Evolutionary conservation across 2,329 filamentous ascomycete genomes (phyloP).

Genomic region (Colletotrichum simmondsii): DNA sequence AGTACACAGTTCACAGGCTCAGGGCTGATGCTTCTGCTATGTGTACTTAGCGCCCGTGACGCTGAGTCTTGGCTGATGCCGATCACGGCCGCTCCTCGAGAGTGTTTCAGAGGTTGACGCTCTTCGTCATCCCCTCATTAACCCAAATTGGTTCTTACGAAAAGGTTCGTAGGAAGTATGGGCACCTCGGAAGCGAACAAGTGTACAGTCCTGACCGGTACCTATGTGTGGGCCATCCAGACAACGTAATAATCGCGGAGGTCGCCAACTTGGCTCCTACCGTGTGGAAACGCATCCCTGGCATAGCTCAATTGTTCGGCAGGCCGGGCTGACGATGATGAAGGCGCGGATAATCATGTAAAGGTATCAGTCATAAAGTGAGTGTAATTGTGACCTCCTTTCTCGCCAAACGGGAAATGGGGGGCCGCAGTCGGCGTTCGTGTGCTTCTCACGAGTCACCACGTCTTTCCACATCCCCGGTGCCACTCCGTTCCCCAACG

Average conservation of each 20-base stretch:
- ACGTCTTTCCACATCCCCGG: not conserved
- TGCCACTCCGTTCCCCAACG: not conserved
- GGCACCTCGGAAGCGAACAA: not conserved
- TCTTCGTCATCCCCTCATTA: conserved; percentile 27
- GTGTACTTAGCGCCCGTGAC: conserved; percentile 16
- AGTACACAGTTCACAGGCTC: not conserved
- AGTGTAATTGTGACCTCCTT: not conserved
- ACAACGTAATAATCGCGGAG: not conserved
- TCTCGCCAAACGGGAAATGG: not conserved
- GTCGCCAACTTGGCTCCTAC: not conserved
- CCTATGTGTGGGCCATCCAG: not conserved
- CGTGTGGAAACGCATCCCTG: not conserved
- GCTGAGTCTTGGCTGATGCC: conserved; percentile 22
- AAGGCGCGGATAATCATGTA: not conserved
- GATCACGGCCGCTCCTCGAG: conserved; percentile 10
- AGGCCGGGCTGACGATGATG: not conserved
- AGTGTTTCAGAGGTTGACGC: conserved; percentile 24
- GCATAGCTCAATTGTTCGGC: not conserved
- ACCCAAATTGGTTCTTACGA: conserved; percentile 2
- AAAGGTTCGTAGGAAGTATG: not conserved
- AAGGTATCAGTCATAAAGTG: not conserved
- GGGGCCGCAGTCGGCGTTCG: not conserved
- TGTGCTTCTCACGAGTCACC: not conserved
- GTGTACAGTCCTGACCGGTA: not conserved
- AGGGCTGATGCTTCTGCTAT: not conserved